Conservation (phyloP, 768 basidiomycete species). For the Crepidotus variabilis region DNA sequence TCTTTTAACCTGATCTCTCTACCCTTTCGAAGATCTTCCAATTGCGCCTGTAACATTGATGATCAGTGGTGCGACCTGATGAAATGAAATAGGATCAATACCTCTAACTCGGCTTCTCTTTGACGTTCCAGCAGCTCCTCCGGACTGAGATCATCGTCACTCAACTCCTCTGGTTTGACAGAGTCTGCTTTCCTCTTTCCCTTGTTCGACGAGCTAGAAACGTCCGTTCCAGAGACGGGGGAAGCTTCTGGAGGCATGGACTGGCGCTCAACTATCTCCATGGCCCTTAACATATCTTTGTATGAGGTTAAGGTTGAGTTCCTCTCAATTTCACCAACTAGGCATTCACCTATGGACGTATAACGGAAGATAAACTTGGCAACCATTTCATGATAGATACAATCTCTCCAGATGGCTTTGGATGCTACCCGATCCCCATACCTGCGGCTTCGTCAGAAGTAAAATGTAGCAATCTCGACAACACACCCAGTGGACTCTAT, state of each 20-base stretch:
- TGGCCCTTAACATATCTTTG: conserved; percentile 4
- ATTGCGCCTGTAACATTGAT: not conserved
- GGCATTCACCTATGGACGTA: not conserved
- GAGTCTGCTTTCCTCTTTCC: not conserved
- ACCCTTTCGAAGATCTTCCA: not conserved
- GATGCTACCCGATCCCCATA: not conserved
- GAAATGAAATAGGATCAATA: not conserved
- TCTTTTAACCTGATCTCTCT: not conserved
- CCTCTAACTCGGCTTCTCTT: not conserved
- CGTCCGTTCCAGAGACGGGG: not conserved
- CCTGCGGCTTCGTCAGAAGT: not conserved
- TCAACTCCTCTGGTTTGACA: not conserved
- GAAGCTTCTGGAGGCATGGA: not conserved
- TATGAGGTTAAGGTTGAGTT: not conserved
- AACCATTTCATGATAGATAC: not conserved
- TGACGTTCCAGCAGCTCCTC: not conserved
- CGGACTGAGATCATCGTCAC: not conserved
- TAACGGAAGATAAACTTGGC: not conserved
- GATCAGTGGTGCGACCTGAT: not conserved
- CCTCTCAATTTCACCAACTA: not conserved
- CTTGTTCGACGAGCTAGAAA: not conserved
- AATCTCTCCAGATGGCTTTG: not conserved
- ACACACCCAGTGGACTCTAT: not conserved
- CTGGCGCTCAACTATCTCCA: not conserved
- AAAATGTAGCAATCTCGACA: too few species aligned